phyloP scores from a whole-genome alignment of 2,329 filamentous ascomycete genomes.

The Ophiosphaerella herpotricha region DNA sequence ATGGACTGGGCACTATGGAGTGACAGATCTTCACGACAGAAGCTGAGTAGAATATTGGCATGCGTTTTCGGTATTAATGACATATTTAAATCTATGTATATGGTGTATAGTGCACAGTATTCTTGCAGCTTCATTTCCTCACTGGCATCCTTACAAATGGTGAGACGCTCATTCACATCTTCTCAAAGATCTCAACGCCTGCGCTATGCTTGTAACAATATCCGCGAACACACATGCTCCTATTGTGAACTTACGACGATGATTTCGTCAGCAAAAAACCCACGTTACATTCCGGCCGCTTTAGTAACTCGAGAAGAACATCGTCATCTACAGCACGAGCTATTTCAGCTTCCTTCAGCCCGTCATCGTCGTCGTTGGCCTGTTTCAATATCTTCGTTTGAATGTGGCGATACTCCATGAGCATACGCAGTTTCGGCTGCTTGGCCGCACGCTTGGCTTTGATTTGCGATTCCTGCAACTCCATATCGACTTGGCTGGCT shows the following conservation, averaged over 20 bases:
- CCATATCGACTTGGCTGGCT: slow-evolving; percentile 53
- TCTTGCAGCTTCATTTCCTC: no score
- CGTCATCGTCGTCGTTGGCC: background rate
- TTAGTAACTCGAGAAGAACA: slow-evolving; percentile 55
- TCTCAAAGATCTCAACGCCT: background rate
- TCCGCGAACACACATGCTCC: background rate
- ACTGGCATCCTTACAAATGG: no score
- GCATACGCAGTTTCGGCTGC: slow-evolving; percentile 52
- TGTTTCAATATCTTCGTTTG: slow-evolving; percentile 43
- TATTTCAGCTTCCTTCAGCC: slow-evolving; percentile 32
- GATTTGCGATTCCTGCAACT: slow-evolving; percentile 51
- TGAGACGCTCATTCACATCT: background rate
- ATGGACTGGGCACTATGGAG: no score
- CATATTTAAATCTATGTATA: no score
- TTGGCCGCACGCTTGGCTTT: slow-evolving; percentile 40
- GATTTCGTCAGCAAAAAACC: slow-evolving; percentile 58
- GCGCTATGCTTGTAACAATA: slow-evolving; percentile 3
- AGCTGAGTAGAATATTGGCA: no score
- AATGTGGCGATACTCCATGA: slow-evolving; percentile 62
- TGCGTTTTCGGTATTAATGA: no score
- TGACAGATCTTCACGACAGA: no score
- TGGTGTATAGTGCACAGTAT: no score
- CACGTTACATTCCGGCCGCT: slow-evolving; percentile 51
- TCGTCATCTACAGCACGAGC: slow-evolving; percentile 55
- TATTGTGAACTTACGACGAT: slow-evolving; percentile 9